A percentile compares a stretch with the other conserved stretches of the same genome.
phyloP scores from a whole-genome alignment of 139 green algal species.

The Chara braunii region DNA sequence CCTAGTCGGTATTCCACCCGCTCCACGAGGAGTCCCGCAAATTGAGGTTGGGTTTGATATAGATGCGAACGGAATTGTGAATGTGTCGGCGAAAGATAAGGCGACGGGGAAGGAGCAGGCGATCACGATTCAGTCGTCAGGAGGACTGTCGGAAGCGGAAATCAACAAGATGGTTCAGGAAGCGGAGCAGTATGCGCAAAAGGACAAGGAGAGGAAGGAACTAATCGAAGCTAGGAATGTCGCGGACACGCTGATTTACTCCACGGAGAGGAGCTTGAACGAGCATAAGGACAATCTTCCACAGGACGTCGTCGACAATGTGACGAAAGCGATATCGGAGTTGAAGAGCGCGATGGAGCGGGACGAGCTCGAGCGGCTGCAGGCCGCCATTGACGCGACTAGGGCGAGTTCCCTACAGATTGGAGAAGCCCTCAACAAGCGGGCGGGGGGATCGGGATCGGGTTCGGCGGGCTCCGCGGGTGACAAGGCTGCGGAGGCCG shows the following conservation, averaged over 20 bases:
- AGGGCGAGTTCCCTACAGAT: constrained; percentile 92
- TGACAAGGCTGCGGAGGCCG: constrained; percentile 12
- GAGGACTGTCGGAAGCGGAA: constrained; percentile 79
- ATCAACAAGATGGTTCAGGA: constrained; percentile 94
- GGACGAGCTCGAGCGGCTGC: constrained; percentile 60
- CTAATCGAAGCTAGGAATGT: constrained; percentile 67
- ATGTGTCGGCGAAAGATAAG: constrained; percentile 90
- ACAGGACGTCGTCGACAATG: constrained; percentile 70
- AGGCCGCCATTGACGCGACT: constrained; percentile 68
- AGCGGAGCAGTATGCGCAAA: constrained; percentile 68
- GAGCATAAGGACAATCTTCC: constrained; percentile 86
- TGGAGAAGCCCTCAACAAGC: constrained; percentile 64
- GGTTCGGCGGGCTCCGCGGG: background rate
- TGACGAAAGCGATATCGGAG: constrained; percentile 70
- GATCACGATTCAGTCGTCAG: constrained; percentile 49
- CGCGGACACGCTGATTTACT: constrained; percentile 27
- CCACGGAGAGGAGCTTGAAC: constrained; percentile 73
- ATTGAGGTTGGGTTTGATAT: constrained; percentile 97
- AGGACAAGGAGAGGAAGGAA: constrained; percentile 87
- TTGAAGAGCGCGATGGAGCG: constrained; percentile 54
- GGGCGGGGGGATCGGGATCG: constrained; percentile 4
- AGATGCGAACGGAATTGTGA: constrained; percentile 69
- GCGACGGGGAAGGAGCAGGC: constrained; percentile 88
- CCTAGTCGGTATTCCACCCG: constrained; percentile 84
- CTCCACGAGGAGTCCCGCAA: constrained; percentile 88